Conservation (phyloP, 1,284 basidiomycete species). For the Ustilago tritici region DNA sequence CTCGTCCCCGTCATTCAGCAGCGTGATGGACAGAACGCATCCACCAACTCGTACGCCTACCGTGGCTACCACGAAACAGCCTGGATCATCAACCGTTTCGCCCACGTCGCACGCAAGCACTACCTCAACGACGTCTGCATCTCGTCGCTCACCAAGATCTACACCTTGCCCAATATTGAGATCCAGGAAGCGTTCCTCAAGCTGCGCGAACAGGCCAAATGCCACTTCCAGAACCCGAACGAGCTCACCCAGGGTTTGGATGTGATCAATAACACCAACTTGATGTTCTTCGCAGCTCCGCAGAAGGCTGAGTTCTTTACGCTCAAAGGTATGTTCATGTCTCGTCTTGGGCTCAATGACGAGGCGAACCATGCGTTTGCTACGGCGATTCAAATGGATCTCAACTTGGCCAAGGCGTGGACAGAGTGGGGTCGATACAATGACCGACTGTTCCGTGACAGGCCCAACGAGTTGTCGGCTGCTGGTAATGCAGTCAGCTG, state of each 20-base stretch:
- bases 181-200: constrained; percentile 99
- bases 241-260: constrained; percentile 94
- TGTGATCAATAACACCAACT: constrained; percentile 98
- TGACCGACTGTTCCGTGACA: constrained; percentile 87
- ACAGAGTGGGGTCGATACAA: constrained; percentile 97
- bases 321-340: constrained; percentile 99
- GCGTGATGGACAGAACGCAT: constrained; percentile 73
- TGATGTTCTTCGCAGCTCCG: constrained; percentile 93
- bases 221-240: constrained; percentile 94
- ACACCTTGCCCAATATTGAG: constrained; percentile 98
- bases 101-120: constrained; percentile 98
- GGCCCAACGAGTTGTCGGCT: constrained; percentile 57
- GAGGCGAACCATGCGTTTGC: constrained; percentile 90
- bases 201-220: constrained; percentile 97
- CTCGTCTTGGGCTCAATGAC: constrained; percentile 85
- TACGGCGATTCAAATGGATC: constrained; percentile 85
- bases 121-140: constrained; percentile 96
- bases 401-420: constrained; percentile 96
- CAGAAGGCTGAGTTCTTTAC: constrained; percentile 99
- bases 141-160: constrained; percentile 94
- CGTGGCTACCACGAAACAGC: constrained; percentile 99
- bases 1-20: constrained; percentile 72
- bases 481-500: constrained; percentile 95
- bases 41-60: constrained; percentile 84
- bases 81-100: constrained; percentile 99